Base-by-base conservation (phyloP, 2,329 filamentous ascomycete genomes). In the Elsinoe fawcettii region DNA sequence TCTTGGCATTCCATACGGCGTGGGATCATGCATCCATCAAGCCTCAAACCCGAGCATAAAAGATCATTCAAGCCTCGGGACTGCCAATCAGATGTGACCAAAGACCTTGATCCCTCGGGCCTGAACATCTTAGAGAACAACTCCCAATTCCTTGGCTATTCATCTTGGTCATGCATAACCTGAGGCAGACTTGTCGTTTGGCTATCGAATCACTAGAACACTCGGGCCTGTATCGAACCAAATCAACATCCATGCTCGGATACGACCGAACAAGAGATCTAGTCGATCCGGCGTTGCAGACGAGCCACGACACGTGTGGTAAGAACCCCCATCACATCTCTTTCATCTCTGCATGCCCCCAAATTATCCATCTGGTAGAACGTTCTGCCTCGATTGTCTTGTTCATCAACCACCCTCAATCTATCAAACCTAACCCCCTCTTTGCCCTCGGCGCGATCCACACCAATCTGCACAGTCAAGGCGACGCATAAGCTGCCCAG, bases 181-280 rank as follows among this genome's bases (percentile, higher is more conserved):
- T 25, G 41, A 46, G 23, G 41, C 41, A 46, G 22, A 46, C 41
- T 46, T 18, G 41, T 46, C 22, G 41, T 46, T 27, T 46, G 20
- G 20, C 41, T 20, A 46, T 22, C 23, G 23, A 22, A 25, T 25
- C 41, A 46, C 41, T 25, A 46, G 41, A 46, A 46, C 41, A 25
- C 41, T 46, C 41, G 41, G 23, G 41, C 41, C 22, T 46, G 25
- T 22, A 32, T 51, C 30, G 46, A 32, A 51, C 46, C 46, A 34
- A 34, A 51, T 36, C 30, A 14, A 20, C 46, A 51, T 18, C 46
- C 46, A 51, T 51, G 46, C 25, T 36, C 46, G 30, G 46, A 51
- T 36, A 18, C 46, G 9, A 27, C 46, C 46, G 41, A 30, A 30
- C 27, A 30, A 46, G 12, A 25, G 23, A 25, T 23, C 23, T 20